Percentiles rank a stretch among this genome's conserved stretches.
phyloP scores from a whole-genome alignment of 305 asterid genomes.

The Fraxinus sp. region DNA sequence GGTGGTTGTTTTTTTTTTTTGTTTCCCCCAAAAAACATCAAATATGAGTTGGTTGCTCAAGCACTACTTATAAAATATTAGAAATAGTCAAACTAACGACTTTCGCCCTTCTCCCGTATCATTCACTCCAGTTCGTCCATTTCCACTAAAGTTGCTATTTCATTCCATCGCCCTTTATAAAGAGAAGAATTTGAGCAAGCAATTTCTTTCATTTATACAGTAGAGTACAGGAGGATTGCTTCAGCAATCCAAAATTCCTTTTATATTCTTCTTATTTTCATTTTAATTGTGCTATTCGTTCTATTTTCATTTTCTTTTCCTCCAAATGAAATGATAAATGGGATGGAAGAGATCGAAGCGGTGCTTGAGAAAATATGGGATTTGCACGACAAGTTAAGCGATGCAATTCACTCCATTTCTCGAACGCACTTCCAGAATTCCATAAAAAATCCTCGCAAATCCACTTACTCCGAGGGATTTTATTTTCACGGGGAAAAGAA shows the following conservation, averaged over 20 bases:
- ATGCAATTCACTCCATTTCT: constrained; percentile 81
- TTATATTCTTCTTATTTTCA: too few relatives aligned
- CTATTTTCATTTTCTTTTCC: neutral
- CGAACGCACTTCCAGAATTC: constrained; percentile 74
- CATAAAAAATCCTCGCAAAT: constrained; percentile 41
- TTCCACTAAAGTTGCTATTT: neutral
- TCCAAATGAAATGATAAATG: neutral
- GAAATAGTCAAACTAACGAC: neutral
- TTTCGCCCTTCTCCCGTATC: neutral
- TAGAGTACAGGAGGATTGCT: too few relatives aligned
- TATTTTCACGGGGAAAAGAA: constrained; percentile 40
- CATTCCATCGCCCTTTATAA: neutral
- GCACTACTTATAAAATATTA: neutral
- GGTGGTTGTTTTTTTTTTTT: too few relatives aligned
- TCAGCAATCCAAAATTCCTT: too few relatives aligned
- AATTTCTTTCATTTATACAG: too few relatives aligned
- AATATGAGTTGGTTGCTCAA: too few relatives aligned
- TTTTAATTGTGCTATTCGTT: too few relatives aligned
- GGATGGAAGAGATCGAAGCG: constrained; percentile 75
- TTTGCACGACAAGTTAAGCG: constrained; percentile 92
- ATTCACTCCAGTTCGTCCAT: neutral
- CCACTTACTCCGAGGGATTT: constrained; percentile 29
- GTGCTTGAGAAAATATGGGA: constrained; percentile 83
- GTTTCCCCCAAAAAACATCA: too few relatives aligned
- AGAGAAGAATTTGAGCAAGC: neutral